Evolutionary conservation across 176 grass and related monocot genomes (phyloP).

Genomic region (barley (Hordeum vulgare)): DNA sequence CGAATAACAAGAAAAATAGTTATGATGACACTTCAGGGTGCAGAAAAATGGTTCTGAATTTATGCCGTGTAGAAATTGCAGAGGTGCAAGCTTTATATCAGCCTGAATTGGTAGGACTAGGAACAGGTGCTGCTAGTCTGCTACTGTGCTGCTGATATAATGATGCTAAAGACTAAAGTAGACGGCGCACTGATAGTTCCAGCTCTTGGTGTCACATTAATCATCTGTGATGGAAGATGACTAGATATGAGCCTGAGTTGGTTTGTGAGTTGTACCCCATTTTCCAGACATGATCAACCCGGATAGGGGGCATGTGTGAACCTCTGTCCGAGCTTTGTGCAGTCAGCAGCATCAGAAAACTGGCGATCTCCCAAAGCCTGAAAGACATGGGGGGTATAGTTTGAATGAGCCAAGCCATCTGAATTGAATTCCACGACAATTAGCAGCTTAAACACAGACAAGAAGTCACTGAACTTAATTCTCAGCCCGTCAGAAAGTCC

Average conservation of each 20-base stretch:
- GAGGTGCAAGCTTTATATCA: background rate
- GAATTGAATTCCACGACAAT: background rate
- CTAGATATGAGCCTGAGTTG: background rate
- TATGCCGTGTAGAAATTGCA: background rate
- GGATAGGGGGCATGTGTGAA: background rate
- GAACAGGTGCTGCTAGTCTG: background rate
- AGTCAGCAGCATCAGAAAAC: background rate
- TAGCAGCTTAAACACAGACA: background rate
- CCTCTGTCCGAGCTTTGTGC: background rate
- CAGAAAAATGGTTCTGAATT: background rate
- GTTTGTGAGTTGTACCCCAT: background rate
- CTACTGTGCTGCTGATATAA: background rate
- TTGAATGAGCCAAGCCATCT: background rate
- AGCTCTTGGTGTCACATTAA: background rate
- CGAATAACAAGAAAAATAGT: too few relatives aligned
- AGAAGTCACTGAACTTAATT: background rate
- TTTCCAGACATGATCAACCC: background rate
- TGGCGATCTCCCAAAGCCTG: background rate
- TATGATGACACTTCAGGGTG: background rate
- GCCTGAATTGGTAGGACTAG: too few relatives aligned
- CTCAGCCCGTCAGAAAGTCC: background rate
- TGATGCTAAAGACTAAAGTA: background rate
- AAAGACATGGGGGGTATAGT: background rate
- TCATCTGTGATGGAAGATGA: background rate
- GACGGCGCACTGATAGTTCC: background rate